These are phyloP conservation scores for Pythium scleroteichum DNA, from an alignment of 352 stramenopile genomes.

Conservation along the genomic window DNA sequence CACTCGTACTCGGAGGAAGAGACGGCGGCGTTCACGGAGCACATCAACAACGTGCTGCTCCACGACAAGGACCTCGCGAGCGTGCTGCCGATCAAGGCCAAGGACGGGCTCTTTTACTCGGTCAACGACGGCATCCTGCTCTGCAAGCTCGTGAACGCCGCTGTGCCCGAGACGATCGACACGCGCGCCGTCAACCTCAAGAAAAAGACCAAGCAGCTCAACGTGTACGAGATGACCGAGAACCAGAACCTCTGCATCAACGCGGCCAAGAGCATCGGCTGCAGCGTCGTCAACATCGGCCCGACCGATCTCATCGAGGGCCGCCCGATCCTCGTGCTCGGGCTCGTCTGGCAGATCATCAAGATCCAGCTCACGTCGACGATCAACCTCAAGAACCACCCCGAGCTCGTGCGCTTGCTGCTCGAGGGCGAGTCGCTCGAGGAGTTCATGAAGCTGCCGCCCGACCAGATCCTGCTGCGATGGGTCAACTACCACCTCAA, in stretches of 20 bases:
- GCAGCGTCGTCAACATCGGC: constrained; percentile 93
- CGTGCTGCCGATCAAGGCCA: constrained; percentile 75
- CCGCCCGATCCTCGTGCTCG: constrained; percentile 89
- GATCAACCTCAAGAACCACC: constrained; percentile 93
- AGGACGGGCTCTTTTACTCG: constrained; percentile 79
- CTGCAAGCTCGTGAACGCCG: constrained; percentile 92
- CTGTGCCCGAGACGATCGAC: constrained; percentile 92
- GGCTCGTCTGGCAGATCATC: constrained; percentile 94
- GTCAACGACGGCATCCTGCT: constrained; percentile 86
- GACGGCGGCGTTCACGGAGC: constrained; percentile 88
- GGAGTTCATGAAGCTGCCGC: constrained; percentile 89
- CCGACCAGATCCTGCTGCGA: constrained; percentile 90
- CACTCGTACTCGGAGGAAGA: constrained; percentile 92
- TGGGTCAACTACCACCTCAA: constrained; percentile 95
- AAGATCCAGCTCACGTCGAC: constrained; percentile 92
- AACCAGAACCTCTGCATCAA: constrained; percentile 94
- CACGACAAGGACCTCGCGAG: constrained; percentile 61
- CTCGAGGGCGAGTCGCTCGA: constrained; percentile 88
- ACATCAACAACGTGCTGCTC: constrained; percentile 90
- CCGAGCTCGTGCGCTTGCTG: constrained; percentile 87
- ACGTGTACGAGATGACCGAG: constrained; percentile 88
- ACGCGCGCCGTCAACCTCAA: constrained; percentile 84
- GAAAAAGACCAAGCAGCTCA: constrained; percentile 73
- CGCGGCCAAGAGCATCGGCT: constrained; percentile 92
- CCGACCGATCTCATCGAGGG: constrained; percentile 82